These are phyloP conservation scores for Akebia trifoliata DNA, from an alignment of 164 flowering plant species.

Conservation along the genomic window DNA sequence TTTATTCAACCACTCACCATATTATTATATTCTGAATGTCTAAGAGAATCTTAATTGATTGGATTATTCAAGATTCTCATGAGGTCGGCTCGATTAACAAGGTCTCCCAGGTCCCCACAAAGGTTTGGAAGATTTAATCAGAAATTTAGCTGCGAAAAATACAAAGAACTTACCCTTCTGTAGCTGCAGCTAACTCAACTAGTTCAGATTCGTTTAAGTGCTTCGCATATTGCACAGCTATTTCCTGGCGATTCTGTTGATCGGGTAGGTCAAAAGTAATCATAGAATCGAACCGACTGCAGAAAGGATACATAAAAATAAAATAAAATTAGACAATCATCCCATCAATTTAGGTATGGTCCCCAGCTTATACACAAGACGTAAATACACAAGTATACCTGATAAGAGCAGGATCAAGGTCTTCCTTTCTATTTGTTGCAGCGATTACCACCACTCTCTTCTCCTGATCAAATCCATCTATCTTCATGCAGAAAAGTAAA, in stretches of 20 bases:
- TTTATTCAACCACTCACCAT: too few species aligned
- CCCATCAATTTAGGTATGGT: background rate
- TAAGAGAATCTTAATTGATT: too few species aligned
- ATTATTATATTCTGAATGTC: too few species aligned
- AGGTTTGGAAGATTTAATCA: too few species aligned
- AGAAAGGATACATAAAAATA: slow-evolving; percentile 1
- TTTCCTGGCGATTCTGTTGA: slow-evolving; percentile 58
- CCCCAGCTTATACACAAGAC: background rate
- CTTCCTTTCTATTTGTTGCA: slow-evolving; percentile 96
- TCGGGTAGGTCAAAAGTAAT: slow-evolving; percentile 87
- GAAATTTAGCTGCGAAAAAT: too few species aligned
- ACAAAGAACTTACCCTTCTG: slow-evolving; percentile 58
- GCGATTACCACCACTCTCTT: slow-evolving; percentile 93
- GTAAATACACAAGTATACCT: slow-evolving; percentile 39
- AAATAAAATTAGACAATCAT: slow-evolving; percentile 1
- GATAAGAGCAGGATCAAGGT: slow-evolving; percentile 94
- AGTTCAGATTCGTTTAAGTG: slow-evolving; percentile 66
- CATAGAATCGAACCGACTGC: slow-evolving; percentile 86
- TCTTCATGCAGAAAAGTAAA: slow-evolving; percentile 34
- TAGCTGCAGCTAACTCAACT: slow-evolving; percentile 51
- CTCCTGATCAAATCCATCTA: slow-evolving; percentile 97
- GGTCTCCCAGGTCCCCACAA: too few species aligned
- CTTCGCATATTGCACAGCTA: slow-evolving; percentile 87
- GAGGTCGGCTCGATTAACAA: too few species aligned
- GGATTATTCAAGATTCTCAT: too few species aligned